Conservation (phyloP, 129 eudicot genomes). For the Centaurea solstitialis region DNA sequence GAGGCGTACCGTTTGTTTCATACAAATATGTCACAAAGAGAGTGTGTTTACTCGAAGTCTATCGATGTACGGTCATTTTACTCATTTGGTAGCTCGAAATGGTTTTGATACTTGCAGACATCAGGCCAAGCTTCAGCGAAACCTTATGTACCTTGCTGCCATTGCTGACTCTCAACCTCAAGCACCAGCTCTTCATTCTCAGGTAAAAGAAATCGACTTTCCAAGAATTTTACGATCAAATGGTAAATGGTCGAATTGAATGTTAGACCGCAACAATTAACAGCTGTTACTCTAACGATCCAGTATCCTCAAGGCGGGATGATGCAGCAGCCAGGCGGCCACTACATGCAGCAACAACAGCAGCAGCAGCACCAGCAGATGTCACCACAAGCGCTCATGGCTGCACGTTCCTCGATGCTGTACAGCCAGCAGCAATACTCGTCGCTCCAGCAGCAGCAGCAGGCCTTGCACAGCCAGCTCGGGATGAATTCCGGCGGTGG, state of each 20-base stretch:
- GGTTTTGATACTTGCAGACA: constrained; percentile 46
- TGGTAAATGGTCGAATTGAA: neutral
- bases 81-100: neutral
- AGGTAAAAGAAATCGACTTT: constrained; percentile 37
- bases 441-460: constrained; percentile 65
- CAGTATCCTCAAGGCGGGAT: constrained; percentile 68
- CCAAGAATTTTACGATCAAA: too few species aligned
- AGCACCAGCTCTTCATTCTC: constrained; percentile 91
- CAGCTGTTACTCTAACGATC: neutral
- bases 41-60: neutral
- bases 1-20: neutral
- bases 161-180: constrained; percentile 99
- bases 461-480: constrained; percentile 56
- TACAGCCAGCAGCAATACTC: constrained; percentile 68
- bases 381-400: constrained; percentile 75
- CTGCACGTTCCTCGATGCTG: constrained; percentile 69
- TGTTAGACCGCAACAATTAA: neutral
- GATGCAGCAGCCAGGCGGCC: constrained; percentile 69
- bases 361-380: constrained; percentile 72
- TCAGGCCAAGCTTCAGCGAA: constrained; percentile 93
- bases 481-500: constrained; percentile 63
- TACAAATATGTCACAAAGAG: neutral
- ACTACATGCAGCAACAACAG: constrained; percentile 56
- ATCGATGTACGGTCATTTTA: neutral
- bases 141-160: constrained; percentile 99